Base-by-base conservation (phyloP, 257 asterid genomes). In the Rhazya stricta region DNA sequence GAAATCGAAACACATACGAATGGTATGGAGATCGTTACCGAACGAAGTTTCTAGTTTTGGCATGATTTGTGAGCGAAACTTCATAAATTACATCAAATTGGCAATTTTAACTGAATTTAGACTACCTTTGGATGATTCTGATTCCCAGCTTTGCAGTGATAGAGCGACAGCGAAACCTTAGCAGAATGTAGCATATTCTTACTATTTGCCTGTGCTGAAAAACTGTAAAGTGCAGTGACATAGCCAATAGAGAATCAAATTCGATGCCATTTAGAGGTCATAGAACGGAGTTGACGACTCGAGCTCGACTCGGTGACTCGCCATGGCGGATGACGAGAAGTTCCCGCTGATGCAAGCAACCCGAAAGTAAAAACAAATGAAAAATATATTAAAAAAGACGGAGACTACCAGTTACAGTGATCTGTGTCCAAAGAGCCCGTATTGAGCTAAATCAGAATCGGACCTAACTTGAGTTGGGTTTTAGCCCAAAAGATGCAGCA, bases 11-110 rank as follows among this genome's bases (percentile, higher is more conserved):
- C 72, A 83, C 89, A 72, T 85, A 85, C 86, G 67, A 82, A 89
- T 77, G 37, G 86, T 13, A 66, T 50, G 84, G 46, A 85, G 79
- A 77, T 79, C 18, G 86, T 86, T 86, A 89, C 91, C 94, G 76
- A 80, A 74, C 58, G 81, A 80, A 80, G 73, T 51, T 53, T 79
- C 81, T 67, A 81, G 83, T 80, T 76, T 77, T 10, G 73, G 86
- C 94, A 84, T 87, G 71, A 41, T 23, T 45, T 16, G 19, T 16
- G 30, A 45, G 30, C 60, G 12, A 56, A 71, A 60, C 12, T 25
- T 67, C 48, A 21, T 12, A 74, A 80, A 1, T 29, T 30, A 25
- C 21, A 12, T 43, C n/a, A 25, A 58, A 25, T 4, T 19, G n/a
- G 53, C 36, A 11, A 56, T 32, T 60, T 57, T 46, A 39, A 23